Percentiles rank a stretch among this genome's conserved stretches.
phyloP scores from a whole-genome alignment of 1,139 yeast genomes.

The Hansenula lynferdii region DNA sequence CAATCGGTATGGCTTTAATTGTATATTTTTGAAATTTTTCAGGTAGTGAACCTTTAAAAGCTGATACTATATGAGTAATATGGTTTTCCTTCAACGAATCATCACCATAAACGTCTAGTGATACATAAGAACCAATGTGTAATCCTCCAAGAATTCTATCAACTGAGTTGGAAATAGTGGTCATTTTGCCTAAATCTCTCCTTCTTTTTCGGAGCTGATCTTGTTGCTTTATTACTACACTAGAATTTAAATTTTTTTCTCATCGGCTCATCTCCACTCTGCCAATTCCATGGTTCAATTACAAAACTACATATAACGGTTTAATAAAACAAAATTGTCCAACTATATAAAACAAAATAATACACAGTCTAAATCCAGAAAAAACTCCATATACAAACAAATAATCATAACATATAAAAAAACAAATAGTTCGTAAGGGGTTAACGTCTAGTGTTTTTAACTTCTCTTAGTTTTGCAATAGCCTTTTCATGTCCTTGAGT shows the following conservation, averaged over 20 bases:
- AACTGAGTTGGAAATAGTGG: conserved; percentile 5
- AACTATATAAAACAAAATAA: too few relatives aligned
- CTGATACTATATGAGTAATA: conserved; percentile 68
- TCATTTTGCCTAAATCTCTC: too few relatives aligned
- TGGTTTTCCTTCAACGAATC: conserved; percentile 40
- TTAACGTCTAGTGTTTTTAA: conserved; percentile 1
- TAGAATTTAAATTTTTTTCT: not conserved
- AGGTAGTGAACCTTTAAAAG: conserved; percentile 61
- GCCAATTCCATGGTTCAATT: too few relatives aligned
- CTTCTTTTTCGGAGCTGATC: too few relatives aligned
- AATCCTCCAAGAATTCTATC: conserved; percentile 61
- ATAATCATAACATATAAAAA: not conserved
- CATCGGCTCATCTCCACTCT: not conserved
- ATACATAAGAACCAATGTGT: conserved; percentile 55
- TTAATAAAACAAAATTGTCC: too few relatives aligned
- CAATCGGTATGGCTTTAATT: conserved; percentile 61
- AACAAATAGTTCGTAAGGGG: too few relatives aligned
- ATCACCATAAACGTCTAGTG: conserved; percentile 36
- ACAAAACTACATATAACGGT: too few relatives aligned
- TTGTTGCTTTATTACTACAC: not conserved
- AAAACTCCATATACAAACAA: too few relatives aligned
- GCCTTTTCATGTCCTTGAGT: conserved; percentile 57
- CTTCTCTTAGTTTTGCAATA: conserved; percentile 16
- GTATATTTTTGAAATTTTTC: conserved; percentile 44
- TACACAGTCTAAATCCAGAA: too few relatives aligned